These are phyloP conservation scores for Malus hybrid DNA, from an alignment of 331 rosid species.

Conservation along the genomic window DNA sequence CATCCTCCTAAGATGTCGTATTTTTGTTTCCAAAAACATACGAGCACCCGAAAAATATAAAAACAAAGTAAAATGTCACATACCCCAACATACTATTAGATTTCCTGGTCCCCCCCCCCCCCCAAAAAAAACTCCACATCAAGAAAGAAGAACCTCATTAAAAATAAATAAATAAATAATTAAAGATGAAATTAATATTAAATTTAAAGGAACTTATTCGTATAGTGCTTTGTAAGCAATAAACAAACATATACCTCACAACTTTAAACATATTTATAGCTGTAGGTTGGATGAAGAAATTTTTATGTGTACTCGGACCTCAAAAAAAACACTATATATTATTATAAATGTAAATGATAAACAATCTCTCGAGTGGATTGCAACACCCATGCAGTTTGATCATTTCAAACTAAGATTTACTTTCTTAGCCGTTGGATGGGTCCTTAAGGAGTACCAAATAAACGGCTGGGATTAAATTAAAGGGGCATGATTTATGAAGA, in stretches of 20 bases:
- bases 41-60: conserved; percentile 64
- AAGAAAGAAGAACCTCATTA: no score
- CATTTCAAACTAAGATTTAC: conserved; percentile 16
- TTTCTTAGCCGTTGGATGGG: conserved; percentile 55
- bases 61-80: conserved; percentile 30
- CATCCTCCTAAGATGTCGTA: conserved; percentile 81
- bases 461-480: conserved; percentile 33
- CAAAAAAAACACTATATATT: no score
- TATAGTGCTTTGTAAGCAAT: neutral
- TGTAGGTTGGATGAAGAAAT: conserved; percentile 10
- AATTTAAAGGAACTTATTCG: neutral
- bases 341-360: no score
- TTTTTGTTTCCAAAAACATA: conserved; percentile 77
- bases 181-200: neutral
- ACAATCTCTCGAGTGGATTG: no score
- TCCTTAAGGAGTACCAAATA: conserved; percentile 26
- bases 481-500: conserved; percentile 23
- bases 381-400: conserved; percentile 26
- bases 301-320: no score
- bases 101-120: conserved; percentile 63
- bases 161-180: neutral
- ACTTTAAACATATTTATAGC: conserved; percentile 23
- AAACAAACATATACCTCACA: conserved; percentile 7
- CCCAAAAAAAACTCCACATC: neutral
- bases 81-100: conserved; percentile 50